These are phyloP conservation scores for Mucor saturninus DNA, from an alignment of 371 early-diverging fungal species.

Conservation along the genomic window DNA sequence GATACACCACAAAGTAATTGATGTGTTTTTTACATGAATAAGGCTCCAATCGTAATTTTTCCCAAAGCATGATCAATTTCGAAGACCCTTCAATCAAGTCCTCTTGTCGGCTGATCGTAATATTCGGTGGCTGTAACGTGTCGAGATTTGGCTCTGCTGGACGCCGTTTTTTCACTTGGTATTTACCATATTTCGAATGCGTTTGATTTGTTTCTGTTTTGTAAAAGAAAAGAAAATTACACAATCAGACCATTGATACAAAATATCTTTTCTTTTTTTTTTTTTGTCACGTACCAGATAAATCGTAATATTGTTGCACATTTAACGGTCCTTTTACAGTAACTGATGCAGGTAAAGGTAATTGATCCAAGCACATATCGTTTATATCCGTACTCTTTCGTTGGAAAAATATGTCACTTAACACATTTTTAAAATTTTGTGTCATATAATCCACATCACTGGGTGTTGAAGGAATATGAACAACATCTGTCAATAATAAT, in stretches of 20 bases:
- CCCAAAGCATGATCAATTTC: conserved; percentile 64
- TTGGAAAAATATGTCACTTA: conserved; percentile 50
- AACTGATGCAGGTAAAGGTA: conserved; percentile 42
- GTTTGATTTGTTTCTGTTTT: conserved; percentile 56
- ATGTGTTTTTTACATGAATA: conserved; percentile 60
- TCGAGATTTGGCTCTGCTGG: conserved; percentile 62
- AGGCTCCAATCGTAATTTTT: conserved; percentile 64
- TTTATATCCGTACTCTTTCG: conserved; percentile 26
- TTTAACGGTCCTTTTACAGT: conserved; percentile 53
- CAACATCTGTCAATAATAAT: conserved; percentile 30
- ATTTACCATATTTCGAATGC: conserved; percentile 68
- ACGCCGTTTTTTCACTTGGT: conserved; percentile 64
- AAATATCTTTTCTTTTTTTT: neutral
- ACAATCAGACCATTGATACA: too few species aligned
- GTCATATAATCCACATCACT: conserved; percentile 40
- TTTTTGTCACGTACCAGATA: conserved; percentile 35
- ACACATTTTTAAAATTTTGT: conserved; percentile 50
- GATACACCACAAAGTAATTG: conserved; percentile 61
- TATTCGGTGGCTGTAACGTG: conserved; percentile 54
- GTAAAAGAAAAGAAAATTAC: neutral
- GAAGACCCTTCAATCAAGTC: conserved; percentile 64
- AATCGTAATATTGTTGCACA: conserved; percentile 55
- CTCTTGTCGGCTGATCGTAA: conserved; percentile 63
- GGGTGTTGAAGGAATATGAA: conserved; percentile 48
- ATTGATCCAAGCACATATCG: conserved; percentile 31